These are phyloP conservation scores for Pachysandra terminalis DNA, from an alignment of 164 flowering plant species.

Conservation along the genomic window DNA sequence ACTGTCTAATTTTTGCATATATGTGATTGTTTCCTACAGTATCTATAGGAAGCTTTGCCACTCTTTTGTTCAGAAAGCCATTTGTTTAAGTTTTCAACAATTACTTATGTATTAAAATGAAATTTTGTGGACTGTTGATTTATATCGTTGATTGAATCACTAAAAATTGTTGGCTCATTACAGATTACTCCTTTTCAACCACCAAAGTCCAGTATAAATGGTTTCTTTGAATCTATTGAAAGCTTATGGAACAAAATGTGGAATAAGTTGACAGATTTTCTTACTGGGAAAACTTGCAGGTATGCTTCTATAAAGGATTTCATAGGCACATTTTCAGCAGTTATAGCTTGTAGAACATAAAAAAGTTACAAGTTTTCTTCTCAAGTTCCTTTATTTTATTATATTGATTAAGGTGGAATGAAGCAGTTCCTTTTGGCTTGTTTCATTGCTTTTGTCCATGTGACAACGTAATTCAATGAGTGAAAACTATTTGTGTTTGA, in stretches of 20 bases:
- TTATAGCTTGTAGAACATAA: background rate
- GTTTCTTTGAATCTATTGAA: slow-evolving; percentile 59
- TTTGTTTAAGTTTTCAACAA: background rate
- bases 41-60: no score
- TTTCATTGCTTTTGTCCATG: no score
- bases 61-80: no score
- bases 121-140: background rate
- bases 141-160: background rate
- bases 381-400: background rate
- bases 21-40: background rate
- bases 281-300: slow-evolving; percentile 90
- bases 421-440: background rate
- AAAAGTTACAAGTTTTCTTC: background rate
- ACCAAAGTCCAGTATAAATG: slow-evolving; percentile 39
- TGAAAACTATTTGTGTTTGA: no score
- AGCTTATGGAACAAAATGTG: slow-evolving; percentile 55
- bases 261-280: slow-evolving; percentile 56
- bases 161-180: background rate
- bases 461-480: background rate
- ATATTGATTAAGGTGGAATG: background rate
- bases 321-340: background rate
- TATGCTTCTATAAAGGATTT: slow-evolving; percentile 12
- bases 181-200: slow-evolving; percentile 55
- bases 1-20: no score
- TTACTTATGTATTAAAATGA: background rate